Conservation (phyloP, 495 filamentous ascomycete genomes). For the Talaromyces liani region DNA sequence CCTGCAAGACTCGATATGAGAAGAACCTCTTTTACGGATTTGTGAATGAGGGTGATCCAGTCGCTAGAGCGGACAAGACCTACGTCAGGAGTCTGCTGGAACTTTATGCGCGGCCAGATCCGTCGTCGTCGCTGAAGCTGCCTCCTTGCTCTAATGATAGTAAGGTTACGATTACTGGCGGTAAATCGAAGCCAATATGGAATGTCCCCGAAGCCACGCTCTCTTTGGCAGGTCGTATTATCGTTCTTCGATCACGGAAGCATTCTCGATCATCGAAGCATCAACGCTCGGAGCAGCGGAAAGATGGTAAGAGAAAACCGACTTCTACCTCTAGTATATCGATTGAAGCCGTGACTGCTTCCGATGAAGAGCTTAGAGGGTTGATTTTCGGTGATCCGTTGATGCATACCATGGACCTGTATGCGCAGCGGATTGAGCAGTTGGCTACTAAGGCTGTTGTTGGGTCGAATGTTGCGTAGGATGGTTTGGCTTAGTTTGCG, state of each 20-base stretch:
- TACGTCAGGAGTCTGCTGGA: slow-evolving; percentile 65
- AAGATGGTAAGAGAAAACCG: background rate
- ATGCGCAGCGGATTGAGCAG: slow-evolving; percentile 57
- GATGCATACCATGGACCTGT: slow-evolving; percentile 71
- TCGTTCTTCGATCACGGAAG: slow-evolving; percentile 44
- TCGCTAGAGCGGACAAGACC: slow-evolving; percentile 64
- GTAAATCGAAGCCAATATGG: slow-evolving; percentile 41
- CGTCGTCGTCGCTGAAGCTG: background rate
- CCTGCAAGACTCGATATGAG: slow-evolving; percentile 27
- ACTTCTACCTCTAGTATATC: slow-evolving; percentile 28
- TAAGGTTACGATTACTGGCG: background rate
- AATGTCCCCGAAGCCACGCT: slow-evolving; percentile 52
- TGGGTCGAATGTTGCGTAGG: slow-evolving; percentile 17
- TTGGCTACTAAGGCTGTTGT: slow-evolving; percentile 62
- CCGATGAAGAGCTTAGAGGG: slow-evolving; percentile 55
- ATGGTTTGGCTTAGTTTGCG: background rate
- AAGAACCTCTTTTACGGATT: slow-evolving; percentile 70
- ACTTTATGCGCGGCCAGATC: slow-evolving; percentile 51
- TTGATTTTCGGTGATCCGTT: slow-evolving; percentile 74
- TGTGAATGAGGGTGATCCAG: slow-evolving; percentile 79
- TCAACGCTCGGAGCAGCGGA: background rate
- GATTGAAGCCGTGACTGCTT: slow-evolving; percentile 53
- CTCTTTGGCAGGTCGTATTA: slow-evolving; percentile 59
- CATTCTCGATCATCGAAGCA: background rate
- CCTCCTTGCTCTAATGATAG: slow-evolving; percentile 1